Evolutionary conservation across 768 basidiomycete genomes (phyloP).

Genomic region (Mycena vitilis): DNA sequence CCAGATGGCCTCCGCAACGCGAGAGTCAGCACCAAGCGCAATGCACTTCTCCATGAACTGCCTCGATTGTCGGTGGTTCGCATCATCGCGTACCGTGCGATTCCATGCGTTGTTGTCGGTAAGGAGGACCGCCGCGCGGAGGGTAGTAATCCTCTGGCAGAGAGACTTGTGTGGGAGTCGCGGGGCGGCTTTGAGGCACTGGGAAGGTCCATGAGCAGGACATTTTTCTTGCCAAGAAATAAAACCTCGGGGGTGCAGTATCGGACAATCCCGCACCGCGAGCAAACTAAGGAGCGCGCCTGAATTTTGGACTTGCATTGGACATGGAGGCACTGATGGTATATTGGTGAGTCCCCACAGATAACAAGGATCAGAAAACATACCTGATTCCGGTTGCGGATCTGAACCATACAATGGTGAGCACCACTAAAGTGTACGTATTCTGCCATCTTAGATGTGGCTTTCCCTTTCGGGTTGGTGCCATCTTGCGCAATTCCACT

Average conservation of each 20-base stretch:
- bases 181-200: slow-evolving; percentile 2
- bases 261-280: neutral
- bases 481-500: neutral
- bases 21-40: too few relatives aligned
- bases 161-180: neutral
- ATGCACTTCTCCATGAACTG: too few relatives aligned
- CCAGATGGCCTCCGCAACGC: too few relatives aligned
- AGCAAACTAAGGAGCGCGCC: neutral
- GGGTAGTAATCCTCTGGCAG: neutral
- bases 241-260: neutral
- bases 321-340: slow-evolving; percentile 10
- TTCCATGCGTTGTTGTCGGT: neutral
- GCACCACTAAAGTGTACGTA: neutral
- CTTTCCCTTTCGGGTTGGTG: neutral
- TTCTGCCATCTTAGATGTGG: neutral
- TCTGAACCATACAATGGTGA: neutral
- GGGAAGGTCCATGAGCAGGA: neutral
- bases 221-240: neutral
- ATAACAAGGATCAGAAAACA: neutral
- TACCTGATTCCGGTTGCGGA: slow-evolving; percentile 14
- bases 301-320: neutral
- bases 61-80: too few relatives aligned
- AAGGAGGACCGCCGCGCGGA: slow-evolving; percentile 1
- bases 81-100: neutral
- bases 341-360: too few relatives aligned